Base-by-base conservation (phyloP, 108 stramenopile genomes). In the Skeletonema grethae region DNA sequence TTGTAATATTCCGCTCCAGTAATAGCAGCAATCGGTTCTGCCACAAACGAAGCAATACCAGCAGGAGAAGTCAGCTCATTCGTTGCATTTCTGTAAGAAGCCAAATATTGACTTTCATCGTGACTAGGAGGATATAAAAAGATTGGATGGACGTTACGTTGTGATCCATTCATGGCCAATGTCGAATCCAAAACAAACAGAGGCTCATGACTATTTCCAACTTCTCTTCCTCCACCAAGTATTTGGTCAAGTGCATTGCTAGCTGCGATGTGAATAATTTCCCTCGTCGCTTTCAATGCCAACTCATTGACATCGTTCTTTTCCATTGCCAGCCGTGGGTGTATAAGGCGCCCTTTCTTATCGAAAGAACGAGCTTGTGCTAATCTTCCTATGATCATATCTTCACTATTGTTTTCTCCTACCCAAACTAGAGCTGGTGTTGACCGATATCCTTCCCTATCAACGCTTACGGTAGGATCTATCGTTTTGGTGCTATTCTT, bases 11-110 rank as follows among this genome's bases (percentile, higher is more conserved):
- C 84, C 2, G 92, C 92, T 13, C 92, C 92, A 69, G 87, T 79
- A 16, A 91, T 72, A 30, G 85, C 80, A 24, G 92, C 89, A 7
- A 94, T 76, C 4, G 90, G 90, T 59, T 94, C 88, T 5, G 87
- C 86, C 18, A 91, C 84, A 43, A 74, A 78, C 0, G 66, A 25
- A 1, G 72, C 63, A 30, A 79, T 83, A 11, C 61, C 75, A 6
- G 56, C 43, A 36, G 79, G 75, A 43, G 63, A 70, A 5, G 69
- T 65, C 3, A 80, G 20, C 29, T 61, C 48, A 9, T 68, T 46
- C 0, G 61, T 32, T 25, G 69, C 68, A 28, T 43, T 15, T 24
- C 59, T 66, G 60, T 74, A 80, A 20, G 35, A 56, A 32, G 62
- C 38, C 31, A 69, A 39, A 65, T 31, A 73, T 10, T 3, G 5